These are phyloP conservation scores for Annulohypoxylon nitens DNA, from an alignment of 495 filamentous ascomycete species.

Conservation along the genomic window DNA sequence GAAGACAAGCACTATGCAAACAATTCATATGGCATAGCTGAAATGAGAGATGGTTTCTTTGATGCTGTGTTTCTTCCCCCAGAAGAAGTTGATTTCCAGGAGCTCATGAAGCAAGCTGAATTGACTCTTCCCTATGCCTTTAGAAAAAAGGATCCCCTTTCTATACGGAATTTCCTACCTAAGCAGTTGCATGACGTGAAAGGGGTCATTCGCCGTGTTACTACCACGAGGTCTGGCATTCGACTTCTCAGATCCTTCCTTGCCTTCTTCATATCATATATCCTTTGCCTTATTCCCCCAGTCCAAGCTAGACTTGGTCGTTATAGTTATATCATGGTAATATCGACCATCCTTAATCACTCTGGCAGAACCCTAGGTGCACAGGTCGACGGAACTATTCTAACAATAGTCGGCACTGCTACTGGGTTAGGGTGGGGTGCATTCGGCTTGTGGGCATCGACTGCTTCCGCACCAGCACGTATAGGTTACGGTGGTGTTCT, in stretches of 20 bases:
- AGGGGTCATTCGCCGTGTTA: constrained; percentile 51
- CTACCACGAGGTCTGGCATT: constrained; percentile 62
- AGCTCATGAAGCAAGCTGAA: constrained; percentile 55
- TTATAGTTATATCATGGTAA: constrained; percentile 65
- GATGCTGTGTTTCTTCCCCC: constrained; percentile 68
- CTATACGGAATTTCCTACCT: constrained; percentile 58
- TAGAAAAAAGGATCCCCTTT: constrained; percentile 57
- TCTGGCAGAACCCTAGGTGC: constrained; percentile 66
- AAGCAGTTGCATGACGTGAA: constrained; percentile 59
- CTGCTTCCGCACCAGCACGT: constrained; percentile 56
- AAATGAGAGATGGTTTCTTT: constrained; percentile 71
- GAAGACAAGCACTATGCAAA: constrained; percentile 47
- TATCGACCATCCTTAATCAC: constrained; percentile 67
- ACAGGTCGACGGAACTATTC: constrained; percentile 66
- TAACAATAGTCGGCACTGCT: constrained; percentile 66
- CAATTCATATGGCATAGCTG: constrained; percentile 64
- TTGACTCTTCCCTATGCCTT: constrained; percentile 56
- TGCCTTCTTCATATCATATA: constrained; percentile 66
- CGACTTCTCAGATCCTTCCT: constrained; percentile 65
- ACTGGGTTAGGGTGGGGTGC: constrained; percentile 69
- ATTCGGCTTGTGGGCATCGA: constrained; percentile 66
- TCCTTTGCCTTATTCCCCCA: constrained; percentile 65
- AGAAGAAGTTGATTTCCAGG: constrained; percentile 52
- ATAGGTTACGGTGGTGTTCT: constrained; percentile 67
- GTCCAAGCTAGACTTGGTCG: constrained; percentile 61